These are phyloP conservation scores for Aspergillus sp. DNA, from an alignment of 2,329 filamentous ascomycete species.

Conservation along the genomic window DNA sequence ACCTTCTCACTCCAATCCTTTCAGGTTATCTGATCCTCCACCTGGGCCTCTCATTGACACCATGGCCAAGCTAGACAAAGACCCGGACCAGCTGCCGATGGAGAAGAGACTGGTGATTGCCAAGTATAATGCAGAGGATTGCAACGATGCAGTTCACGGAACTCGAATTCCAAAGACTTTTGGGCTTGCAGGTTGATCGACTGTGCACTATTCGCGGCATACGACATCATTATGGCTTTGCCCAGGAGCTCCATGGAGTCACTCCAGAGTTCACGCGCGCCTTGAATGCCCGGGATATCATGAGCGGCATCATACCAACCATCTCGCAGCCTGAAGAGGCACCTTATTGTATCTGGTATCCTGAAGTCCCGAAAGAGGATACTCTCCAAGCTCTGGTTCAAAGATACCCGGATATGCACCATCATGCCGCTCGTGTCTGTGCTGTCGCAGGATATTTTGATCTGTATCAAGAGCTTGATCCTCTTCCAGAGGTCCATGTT, in stretches of 20 bases:
- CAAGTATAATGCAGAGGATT: too few relatives aligned
- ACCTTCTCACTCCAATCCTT: too few relatives aligned
- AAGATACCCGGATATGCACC: constrained; percentile 21
- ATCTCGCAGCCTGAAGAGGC: constrained; percentile 9
- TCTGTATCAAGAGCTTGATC: constrained; percentile 13
- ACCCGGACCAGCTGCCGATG: too few relatives aligned
- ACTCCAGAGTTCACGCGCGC: constrained; percentile 10
- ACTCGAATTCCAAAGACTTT: too few relatives aligned
- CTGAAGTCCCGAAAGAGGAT: constrained; percentile 28
- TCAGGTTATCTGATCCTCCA: too few relatives aligned
- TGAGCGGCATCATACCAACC: constrained; percentile 19
- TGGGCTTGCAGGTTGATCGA: background rate
- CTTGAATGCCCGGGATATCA: constrained; percentile 9
- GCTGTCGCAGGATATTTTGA: constrained; percentile 11
- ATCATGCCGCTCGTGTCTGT: constrained; percentile 19
- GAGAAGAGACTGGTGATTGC: too few relatives aligned
- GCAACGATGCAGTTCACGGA: too few relatives aligned
- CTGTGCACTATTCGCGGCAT: constrained; percentile 4
- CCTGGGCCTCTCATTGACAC: too few relatives aligned
- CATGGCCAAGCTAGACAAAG: too few relatives aligned
- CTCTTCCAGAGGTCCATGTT: constrained; percentile 12
- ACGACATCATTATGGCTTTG: constrained; percentile 3
- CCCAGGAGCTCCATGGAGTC: constrained; percentile 3
- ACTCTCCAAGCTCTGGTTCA: constrained; percentile 28
- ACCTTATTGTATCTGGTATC: constrained; percentile 40